Percentiles rank a stretch among this genome's conserved stretches.
These are phyloP conservation scores for Fusarium nematophilum DNA, from an alignment of 2,329 filamentous ascomycete genomes.

Conservation along the genomic window DNA sequence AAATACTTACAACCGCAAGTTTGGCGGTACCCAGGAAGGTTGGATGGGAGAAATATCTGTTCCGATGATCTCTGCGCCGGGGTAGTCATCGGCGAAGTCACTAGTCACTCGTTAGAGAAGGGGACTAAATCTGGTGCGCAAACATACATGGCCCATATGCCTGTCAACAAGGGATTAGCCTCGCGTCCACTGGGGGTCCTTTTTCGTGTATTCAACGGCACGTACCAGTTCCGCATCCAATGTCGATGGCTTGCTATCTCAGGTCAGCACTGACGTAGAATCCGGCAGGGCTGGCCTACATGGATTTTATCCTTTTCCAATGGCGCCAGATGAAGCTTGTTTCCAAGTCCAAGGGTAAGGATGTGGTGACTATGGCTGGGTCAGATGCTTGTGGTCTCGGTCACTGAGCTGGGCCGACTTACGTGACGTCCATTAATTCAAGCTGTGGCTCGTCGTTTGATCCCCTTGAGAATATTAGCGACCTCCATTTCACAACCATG, in stretches of 20 bases:
- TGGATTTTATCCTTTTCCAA: slow-evolving; percentile 39
- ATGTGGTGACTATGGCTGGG: slow-evolving; percentile 26
- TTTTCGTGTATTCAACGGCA: fast-evolving
- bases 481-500: not conserved
- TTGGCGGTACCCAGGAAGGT: slow-evolving; percentile 59
- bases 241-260: slow-evolving; percentile 52
- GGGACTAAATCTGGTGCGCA: fast-evolving
- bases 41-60: slow-evolving; percentile 69
- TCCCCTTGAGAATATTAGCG: slow-evolving; percentile 21
- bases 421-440: slow-evolving; percentile 40
- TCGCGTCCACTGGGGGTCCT: fast-evolving
- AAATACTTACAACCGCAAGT: slow-evolving; percentile 54
- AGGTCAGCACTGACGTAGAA: slow-evolving; percentile 17
- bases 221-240: slow-evolving; percentile 67
- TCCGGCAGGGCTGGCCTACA: not conserved
- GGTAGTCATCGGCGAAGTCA: slow-evolving; percentile 59
- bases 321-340: slow-evolving; percentile 35
- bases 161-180: not conserved
- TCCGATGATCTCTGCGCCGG: slow-evolving; percentile 58
- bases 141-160: slow-evolving; percentile 61
- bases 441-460: slow-evolving; percentile 38
- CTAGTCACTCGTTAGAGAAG: slow-evolving; percentile 46
- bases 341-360: slow-evolving; percentile 34
- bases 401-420: not conserved
- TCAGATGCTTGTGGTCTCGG: not conserved